Evolutionary conservation across 805 yeast genomes (phyloP).

Genomic region (Yamadazyma paraphyllophila): DNA sequence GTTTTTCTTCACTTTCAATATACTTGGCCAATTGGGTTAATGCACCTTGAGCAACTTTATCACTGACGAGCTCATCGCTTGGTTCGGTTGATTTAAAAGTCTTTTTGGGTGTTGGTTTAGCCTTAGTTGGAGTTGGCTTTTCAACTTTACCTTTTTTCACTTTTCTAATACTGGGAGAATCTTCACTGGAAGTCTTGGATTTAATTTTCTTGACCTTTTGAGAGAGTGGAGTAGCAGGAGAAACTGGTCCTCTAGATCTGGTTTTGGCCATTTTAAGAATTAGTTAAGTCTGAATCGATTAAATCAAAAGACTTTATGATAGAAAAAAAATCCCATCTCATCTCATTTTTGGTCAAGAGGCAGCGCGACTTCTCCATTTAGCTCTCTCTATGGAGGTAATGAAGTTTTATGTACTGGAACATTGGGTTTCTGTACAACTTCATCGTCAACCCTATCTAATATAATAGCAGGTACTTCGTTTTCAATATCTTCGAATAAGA

Average conservation of each 20-base stretch:
- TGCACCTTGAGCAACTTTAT: constrained; percentile 43
- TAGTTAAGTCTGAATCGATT: not conserved
- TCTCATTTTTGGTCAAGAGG: constrained; percentile 9
- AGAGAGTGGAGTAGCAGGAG: constrained; percentile 26
- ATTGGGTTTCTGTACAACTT: not conserved
- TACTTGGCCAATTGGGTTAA: constrained; percentile 65
- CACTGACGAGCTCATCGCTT: constrained; percentile 13
- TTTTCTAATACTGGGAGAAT: constrained; percentile 24
- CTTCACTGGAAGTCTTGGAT: constrained; percentile 19
- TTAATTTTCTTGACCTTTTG: constrained; percentile 23
- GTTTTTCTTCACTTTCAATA: constrained; percentile 34
- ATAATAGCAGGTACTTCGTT: constrained; percentile 43
- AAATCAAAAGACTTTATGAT: not conserved
- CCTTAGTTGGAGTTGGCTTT: constrained; percentile 12
- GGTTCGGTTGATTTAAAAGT: not conserved
- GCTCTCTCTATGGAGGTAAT: constrained; percentile 27
- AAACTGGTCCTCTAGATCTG: constrained; percentile 27
- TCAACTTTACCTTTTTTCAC: constrained; percentile 18
- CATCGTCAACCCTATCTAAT: constrained; percentile 27
- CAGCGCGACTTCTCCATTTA: not conserved
- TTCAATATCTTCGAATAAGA: constrained; percentile 35
- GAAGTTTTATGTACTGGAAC: constrained; percentile 30
- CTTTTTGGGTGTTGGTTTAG: constrained; percentile 35
- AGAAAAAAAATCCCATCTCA: constrained; percentile 16
- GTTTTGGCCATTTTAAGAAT: constrained; percentile 28